These are phyloP conservation scores for Torulaspora gathmanii DNA, from an alignment of 805 yeast species.

Conservation along the genomic window DNA sequence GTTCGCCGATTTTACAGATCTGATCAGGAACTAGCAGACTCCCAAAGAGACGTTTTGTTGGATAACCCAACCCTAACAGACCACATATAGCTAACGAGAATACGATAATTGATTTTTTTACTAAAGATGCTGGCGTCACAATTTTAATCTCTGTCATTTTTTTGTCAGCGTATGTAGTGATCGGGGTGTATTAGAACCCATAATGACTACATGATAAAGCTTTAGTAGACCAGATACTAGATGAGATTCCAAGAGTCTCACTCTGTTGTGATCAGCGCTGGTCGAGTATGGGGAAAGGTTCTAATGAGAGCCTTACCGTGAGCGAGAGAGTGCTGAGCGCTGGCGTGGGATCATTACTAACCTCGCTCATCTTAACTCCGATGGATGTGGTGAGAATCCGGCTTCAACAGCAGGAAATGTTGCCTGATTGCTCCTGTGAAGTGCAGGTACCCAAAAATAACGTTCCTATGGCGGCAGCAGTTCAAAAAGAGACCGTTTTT, in stretches of 20 bases:
- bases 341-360: constrained; percentile 66
- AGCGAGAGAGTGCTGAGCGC: constrained; percentile 73
- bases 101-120: neutral
- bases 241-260: too few relatives aligned
- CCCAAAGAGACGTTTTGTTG: constrained; percentile 6
- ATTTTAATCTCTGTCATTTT: neutral
- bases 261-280: neutral
- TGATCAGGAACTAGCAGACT: constrained; percentile 9
- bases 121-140: constrained; percentile 4
- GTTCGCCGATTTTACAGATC: constrained; percentile 22
- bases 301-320: constrained; percentile 23
- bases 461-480: constrained; percentile 22
- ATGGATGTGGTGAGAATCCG: constrained; percentile 74
- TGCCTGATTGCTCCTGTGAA: constrained; percentile 41
- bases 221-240: neutral
- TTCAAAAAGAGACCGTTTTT: constrained; percentile 21
- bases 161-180: constrained; percentile 3
- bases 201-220: neutral
- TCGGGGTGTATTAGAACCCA: constrained; percentile 3
- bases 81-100: constrained; percentile 9
- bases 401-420: constrained; percentile 68
- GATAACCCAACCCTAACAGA: constrained; percentile 11
- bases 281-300: constrained; percentile 6
- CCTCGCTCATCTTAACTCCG: constrained; percentile 72
- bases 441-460: constrained; percentile 35